phyloP scores from a whole-genome alignment of 352 stramenopile genomes.

The Globisporangium orthogonon region DNA sequence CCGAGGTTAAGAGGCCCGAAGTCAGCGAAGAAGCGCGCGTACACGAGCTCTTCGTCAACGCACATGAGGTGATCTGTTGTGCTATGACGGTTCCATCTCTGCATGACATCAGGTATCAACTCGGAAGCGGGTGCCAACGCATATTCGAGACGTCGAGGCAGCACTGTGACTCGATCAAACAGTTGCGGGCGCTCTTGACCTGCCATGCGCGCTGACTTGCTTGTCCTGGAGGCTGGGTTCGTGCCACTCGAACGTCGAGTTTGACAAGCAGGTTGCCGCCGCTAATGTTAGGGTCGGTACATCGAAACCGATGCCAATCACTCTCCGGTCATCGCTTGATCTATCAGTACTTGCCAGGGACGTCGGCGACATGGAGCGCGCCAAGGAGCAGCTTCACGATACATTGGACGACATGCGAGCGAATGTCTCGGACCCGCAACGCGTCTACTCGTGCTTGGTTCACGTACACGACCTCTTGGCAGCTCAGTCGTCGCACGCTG shows the following conservation, averaged over 20 bases:
- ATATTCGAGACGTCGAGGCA: not conserved
- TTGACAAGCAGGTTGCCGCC: no score
- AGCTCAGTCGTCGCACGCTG: slow-evolving; percentile 7
- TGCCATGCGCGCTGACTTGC: not conserved
- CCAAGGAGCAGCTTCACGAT: slow-evolving; percentile 10
- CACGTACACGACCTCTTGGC: slow-evolving; percentile 15
- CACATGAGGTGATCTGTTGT: slow-evolving; percentile 9
- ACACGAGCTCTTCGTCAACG: slow-evolving; percentile 80
- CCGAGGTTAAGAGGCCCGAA: slow-evolving; percentile 95
- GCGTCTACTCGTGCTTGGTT: slow-evolving; percentile 24
- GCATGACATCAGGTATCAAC: not conserved
- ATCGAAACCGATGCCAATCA: not conserved
- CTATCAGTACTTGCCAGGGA: no score
- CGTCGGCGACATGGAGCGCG: slow-evolving; percentile 6
- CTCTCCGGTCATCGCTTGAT: not conserved
- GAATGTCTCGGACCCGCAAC: slow-evolving; percentile 13
- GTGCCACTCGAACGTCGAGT: no score
- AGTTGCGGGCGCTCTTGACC: not conserved
- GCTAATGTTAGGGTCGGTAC: not conserved
- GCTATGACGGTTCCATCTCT: not conserved
- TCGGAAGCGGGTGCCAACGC: not conserved
- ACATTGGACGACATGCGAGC: slow-evolving; percentile 19
- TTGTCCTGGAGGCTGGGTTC: no score
- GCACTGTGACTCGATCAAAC: not conserved
- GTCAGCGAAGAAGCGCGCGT: slow-evolving; percentile 98